A percentile compares a stretch with the other conserved stretches of the same genome.
Evolutionary conservation across 148 eudicot genomes (phyloP).

Genomic region (Persicaria tinctoria): DNA sequence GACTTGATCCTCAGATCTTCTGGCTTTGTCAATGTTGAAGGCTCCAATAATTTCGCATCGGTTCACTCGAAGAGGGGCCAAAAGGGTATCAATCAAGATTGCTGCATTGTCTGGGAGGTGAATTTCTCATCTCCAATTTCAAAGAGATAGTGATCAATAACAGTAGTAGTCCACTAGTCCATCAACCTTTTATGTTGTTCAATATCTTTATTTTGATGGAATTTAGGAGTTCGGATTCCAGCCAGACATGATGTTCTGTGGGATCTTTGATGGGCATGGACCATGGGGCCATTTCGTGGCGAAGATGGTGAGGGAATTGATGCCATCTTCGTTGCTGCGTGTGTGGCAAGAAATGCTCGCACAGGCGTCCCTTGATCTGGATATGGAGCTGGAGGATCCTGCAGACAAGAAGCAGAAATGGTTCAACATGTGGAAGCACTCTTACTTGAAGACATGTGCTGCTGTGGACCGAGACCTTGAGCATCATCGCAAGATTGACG

Average conservation of each 20-base stretch:
- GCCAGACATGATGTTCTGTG: conserved; percentile 86
- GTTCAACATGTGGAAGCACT: conserved; percentile 66
- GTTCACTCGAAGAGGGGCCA: conserved; percentile 67
- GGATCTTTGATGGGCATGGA: conserved; percentile 94
- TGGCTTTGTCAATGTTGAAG: conserved; percentile 48
- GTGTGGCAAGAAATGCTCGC: conserved; percentile 71
- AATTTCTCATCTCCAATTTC: background rate
- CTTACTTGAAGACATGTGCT: conserved; percentile 78
- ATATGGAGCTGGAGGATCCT: conserved; percentile 31
- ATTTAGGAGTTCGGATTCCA: conserved; percentile 85
- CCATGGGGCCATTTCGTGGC: conserved; percentile 96
- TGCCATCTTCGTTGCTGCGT: conserved; percentile 67
- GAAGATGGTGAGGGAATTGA: conserved; percentile 68
- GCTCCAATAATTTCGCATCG: conserved; percentile 65
- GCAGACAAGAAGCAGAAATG: conserved; percentile 45
- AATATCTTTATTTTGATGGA: conserved; percentile 11
- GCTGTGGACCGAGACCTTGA: conserved; percentile 63
- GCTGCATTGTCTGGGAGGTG: conserved; percentile 99
- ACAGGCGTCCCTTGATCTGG: conserved; percentile 51
- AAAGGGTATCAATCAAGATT: conserved; percentile 92
- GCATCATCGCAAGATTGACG: conserved; percentile 59
- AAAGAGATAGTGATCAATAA: too few species aligned
- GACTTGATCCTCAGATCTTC: conserved; percentile 66
- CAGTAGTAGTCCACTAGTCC: too few species aligned
- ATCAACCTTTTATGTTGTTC: too few species aligned